A percentile compares a stretch with the other conserved stretches of the same genome.
phyloP scores from a whole-genome alignment of 2,329 filamentous ascomycete genomes.

The Hypoxylon sp. region DNA sequence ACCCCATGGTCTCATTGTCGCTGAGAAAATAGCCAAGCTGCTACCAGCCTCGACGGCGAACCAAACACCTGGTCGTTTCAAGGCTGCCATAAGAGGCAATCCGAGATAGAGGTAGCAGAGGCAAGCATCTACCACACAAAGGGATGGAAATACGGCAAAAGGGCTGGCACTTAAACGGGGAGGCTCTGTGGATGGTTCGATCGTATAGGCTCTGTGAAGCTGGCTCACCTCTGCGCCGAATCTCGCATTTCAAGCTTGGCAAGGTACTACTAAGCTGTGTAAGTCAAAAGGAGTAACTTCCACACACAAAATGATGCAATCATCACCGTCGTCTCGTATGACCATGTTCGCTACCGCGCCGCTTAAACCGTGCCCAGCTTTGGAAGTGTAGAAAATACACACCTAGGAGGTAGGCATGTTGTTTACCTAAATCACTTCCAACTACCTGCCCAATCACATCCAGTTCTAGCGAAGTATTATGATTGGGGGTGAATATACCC shows the following conservation, averaged over 20 bases:
- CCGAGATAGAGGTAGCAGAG: background rate
- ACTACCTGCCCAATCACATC: background rate
- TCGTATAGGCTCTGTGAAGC: background rate
- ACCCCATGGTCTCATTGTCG: background rate
- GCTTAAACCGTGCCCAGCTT: background rate
- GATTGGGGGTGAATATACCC: background rate
- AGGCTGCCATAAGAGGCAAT: background rate
- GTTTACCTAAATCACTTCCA: background rate
- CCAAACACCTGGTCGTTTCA: background rate
- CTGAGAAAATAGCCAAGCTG: background rate
- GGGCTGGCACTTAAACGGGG: background rate
- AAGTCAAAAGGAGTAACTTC: background rate
- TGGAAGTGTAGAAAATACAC: background rate
- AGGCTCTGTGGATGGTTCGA: background rate
- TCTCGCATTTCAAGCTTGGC: background rate
- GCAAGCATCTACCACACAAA: background rate
- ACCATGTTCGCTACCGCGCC: background rate
- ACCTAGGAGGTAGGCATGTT: too few species aligned
- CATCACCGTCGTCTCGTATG: background rate
- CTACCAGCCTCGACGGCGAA: background rate
- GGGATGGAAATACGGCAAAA: background rate
- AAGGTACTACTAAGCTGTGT: background rate
- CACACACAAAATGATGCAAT: background rate
- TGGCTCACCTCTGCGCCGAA: background rate
- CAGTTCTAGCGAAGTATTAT: background rate